Evolutionary conservation across 1,139 yeast genomes (phyloP).

Genomic region (Debaryomyces sp.): DNA sequence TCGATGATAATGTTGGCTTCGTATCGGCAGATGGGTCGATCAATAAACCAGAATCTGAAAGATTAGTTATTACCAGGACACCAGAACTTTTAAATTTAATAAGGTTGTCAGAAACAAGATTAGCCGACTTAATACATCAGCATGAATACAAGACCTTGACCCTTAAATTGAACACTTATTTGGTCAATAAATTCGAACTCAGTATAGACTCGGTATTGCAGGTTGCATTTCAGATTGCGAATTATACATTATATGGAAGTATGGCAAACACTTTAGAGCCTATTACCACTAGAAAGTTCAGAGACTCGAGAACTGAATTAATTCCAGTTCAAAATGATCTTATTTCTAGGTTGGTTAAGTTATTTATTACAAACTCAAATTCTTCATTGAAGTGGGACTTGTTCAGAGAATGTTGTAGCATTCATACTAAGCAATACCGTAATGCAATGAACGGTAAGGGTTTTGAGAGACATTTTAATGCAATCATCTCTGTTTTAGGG

Average conservation of each 20-base stretch:
- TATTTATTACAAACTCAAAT: conserved; percentile 57
- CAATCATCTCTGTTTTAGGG: conserved; percentile 52
- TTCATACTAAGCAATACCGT: conserved; percentile 51
- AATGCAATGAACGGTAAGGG: conserved; percentile 65
- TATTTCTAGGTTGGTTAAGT: conserved; percentile 57
- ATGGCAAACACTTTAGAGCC: conserved; percentile 72
- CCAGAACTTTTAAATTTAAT: conserved; percentile 49
- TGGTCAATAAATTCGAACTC: conserved; percentile 53
- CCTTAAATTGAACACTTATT: conserved; percentile 45
- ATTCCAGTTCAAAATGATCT: conserved; percentile 63
- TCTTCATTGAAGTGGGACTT: conserved; percentile 51
- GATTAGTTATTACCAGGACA: conserved; percentile 54
- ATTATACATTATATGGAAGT: conserved; percentile 73
- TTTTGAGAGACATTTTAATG: conserved; percentile 70
- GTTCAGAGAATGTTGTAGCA: conserved; percentile 54
- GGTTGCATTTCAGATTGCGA: conserved; percentile 67
- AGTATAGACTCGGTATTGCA: conserved; percentile 72
- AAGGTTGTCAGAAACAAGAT: conserved; percentile 72
- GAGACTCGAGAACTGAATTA: conserved; percentile 69
- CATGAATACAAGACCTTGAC: conserved; percentile 57
- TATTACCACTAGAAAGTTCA: conserved; percentile 68
- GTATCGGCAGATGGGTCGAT: conserved; percentile 37
- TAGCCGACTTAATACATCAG: conserved; percentile 74
- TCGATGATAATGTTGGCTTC: conserved; percentile 46
- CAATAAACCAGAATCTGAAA: conserved; percentile 44